Evolutionary conservation across 306 rosid genomes (phyloP).

Genomic region (Castanopsis chinensis): DNA sequence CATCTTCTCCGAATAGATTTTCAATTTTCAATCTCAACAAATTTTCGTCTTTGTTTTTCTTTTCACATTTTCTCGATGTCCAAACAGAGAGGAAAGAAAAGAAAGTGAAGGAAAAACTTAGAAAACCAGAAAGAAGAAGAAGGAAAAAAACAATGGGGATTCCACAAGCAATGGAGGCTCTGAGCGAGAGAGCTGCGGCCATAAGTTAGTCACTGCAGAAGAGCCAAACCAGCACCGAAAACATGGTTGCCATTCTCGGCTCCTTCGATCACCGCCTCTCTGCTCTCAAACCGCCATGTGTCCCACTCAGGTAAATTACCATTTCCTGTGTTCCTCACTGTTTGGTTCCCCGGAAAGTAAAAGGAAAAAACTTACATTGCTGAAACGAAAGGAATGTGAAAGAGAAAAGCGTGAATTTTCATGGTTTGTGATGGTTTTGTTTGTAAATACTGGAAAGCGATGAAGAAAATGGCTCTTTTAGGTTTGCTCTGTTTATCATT

Average conservation of each 20-base stretch:
- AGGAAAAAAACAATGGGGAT: conserved; percentile 40
- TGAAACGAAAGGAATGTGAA: background rate
- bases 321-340: background rate
- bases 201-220: conserved; percentile 63
- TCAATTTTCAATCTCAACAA: conserved; percentile 1
- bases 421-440: no score
- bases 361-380: background rate
- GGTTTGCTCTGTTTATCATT: no score
- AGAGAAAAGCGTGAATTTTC: background rate
- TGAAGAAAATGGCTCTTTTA: no score
- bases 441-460: no score
- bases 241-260: conserved; percentile 87
- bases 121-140: background rate
- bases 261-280: conserved; percentile 97
- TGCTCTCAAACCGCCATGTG: conserved; percentile 91
- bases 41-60: background rate
- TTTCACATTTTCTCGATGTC: conserved; percentile 17
- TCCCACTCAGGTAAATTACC: conserved; percentile 72
- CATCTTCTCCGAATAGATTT: background rate
- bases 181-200: conserved; percentile 55
- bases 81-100: conserved; percentile 12
- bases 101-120: conserved; percentile 20
- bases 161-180: conserved; percentile 59
- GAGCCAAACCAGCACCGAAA: conserved; percentile 76
- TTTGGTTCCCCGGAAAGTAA: background rate